Base-by-base conservation (phyloP, 2,329 filamentous ascomycete species). In the Drechslerella coelobrocha region DNA sequence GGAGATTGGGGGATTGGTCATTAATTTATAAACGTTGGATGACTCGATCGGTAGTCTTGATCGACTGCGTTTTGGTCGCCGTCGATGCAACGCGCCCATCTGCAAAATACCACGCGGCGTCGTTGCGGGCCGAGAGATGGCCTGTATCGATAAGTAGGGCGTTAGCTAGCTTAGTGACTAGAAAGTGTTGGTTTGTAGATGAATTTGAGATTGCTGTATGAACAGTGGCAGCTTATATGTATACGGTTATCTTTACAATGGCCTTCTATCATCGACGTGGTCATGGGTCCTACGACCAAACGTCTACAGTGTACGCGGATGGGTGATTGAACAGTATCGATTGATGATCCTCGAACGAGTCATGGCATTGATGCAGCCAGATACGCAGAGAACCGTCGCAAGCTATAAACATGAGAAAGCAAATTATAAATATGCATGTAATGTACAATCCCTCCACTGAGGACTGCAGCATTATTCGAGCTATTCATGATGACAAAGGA, bases 371-470 rank as follows among this genome's bases (percentile, higher is more conserved):
- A 14, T 14, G 34, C 12, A 39, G 34, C 34, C 34, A 14, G 34
- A 14, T 2, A 10, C 12, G 34, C 17, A 10, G 34, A 39, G 34
- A 39, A 39, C 17, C 5, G 17, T 39, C 34, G 17, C 12, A 39
- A 39, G 34, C n/a, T 54, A 66, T 66, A 10, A 54, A 66, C 54
- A 66, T 43, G 48, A 48, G n/a, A n/a, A n/a, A n/a, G n/a, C n/a
- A n/a, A n/a, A n/a, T 39, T 39, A 39, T 39, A 39, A 39, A 39
- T n/a, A 39, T 10, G 23, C 41, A 48, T 48, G 27, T 34, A 60
- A 60, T 62, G 52, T 50, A 59, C 65, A 62, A 69, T 69, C 57
- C 65, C 65, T 69, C 65, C 52, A 48, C 6, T 59, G 65, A 69
- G 65, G 65, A 69, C 65, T 55, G 65, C 39, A 37, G 52, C 47